Evolutionary conservation across 2,329 filamentous ascomycete species (phyloP), one percentile per base, ranked within the genome.

Genomic region (Hypoxylon sp.): DNA sequence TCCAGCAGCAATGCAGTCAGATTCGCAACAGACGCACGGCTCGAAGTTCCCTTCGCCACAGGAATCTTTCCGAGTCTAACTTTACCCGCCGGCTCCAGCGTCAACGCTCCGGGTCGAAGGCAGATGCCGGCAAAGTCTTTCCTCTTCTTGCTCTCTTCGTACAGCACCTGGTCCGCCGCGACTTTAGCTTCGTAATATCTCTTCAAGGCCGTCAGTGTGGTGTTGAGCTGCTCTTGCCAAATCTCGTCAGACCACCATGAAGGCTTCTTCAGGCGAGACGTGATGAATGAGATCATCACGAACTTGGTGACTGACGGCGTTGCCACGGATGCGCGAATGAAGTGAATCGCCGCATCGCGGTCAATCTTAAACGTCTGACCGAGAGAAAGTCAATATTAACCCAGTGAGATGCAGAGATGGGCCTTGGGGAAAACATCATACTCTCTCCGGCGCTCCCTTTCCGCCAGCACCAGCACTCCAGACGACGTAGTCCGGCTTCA

Each of bases 401-500:
- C 13, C 7, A 17, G 7, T 8, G 11, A 11, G n/a, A 14, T 49
- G 48, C 3, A 27, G 7, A 22, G 27, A 54, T 11, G 35, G 3
- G 44, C 11, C 5, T 25, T 6, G 1, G 2, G 1, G 3, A 58
- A n/a, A n/a, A 33, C 56, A 48, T 64, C 71, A 20, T 69, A 85
- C 84, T 70, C 82, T 76, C 65, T 87, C 84, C 0, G 87, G 77
- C 1, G 83, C 86, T n/a, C 88, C 85, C 73, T 88, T 88, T 25
- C 89, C 88, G 37, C 86, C 89, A 1, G 88, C 89, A 13, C 90
- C 90, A 17, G 91, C 90, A 71, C 86, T 88, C 88, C 89, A 93
- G 69, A 92, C 86, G 31, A 92, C 84, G 77, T 89, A 92, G 77
- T 92, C 89, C 1, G 87, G 83, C 77, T 86, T 85, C 20, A 89